Base-by-base conservation (phyloP, 2,329 filamentous ascomycete genomes). In the Neonectria neomacrospora region DNA sequence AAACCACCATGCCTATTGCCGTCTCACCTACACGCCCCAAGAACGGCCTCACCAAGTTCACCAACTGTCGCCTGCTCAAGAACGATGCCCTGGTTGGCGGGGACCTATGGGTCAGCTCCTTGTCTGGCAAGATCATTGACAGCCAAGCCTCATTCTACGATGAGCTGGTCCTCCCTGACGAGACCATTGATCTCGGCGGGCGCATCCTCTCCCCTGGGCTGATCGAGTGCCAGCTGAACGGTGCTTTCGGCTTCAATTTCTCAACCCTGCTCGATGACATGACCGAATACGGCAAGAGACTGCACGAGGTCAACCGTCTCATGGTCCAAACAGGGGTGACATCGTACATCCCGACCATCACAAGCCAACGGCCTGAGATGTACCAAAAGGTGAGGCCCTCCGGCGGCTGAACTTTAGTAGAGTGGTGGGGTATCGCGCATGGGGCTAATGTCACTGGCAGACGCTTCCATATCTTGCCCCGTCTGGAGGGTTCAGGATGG, bases 201-300 rank as follows among this genome's bases (percentile, higher is more conserved):
- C 92, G 92, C 71, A 95, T 97, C 68, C 77, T 97, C 20, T 88
- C 91, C 0, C 93, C 94, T 0, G 94, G 94, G 26, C 85, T 97
- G 74, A 96, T 97, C 71, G 94, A 97, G 69, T 91, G 91, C 55
- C 94, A 97, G 78, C 88, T 97, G 70, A 97, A 97, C 74, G 94
- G 94, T 51, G 94, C 92, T 10, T 95, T 94, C 73, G 94, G 94
- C 60, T 96, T 97, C 82, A 95, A 97, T 81, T 97, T 96, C 77
- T 96, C 93, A 3, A 88, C 89, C 1, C 83, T 93, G 10, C 88
- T 91, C n/a, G 84, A 89, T 16, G 87, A 91, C 72, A 88, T 86
- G 78, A 80, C 83, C 30, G 83, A 86, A 54, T 97, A 96, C 73
- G 86, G 87, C 61, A 90, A 92, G 76, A 89, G 88, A n/a, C 81